Base-by-base conservation (phyloP, 305 asterid species). In the Galium porrigens region DNA sequence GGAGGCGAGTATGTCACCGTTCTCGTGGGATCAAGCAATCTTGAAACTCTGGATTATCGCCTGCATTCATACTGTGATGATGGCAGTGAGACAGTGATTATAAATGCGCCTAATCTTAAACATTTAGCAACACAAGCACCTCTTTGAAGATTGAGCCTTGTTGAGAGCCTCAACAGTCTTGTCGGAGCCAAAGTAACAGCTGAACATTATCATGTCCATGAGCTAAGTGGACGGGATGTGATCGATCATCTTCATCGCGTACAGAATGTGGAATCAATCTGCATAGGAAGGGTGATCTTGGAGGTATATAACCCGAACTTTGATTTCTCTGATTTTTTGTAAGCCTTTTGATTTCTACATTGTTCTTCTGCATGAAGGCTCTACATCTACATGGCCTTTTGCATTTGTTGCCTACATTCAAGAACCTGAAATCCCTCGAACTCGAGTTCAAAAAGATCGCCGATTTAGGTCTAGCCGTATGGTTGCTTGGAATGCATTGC, bases 101-200 rank as follows among this genome's bases (percentile, higher is more conserved):
- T 62, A 62, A 62, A 62, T 12, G 66, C 55, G 11, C 39, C 66
- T 0, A 62, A 62, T 62, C 66, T 62, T 25, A 41, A 42, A 25
- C 25, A 25, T 14, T 42, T 42, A 27, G 20, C 53, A 15, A 37
- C 5, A 7, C 18, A 41, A 10, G 52, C 53, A 1, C 36, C 18
- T 41, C 36, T 42, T 30, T n/a, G 2, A 5, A 25, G 36, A 42
- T 32, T 58, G 34, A 39, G 48, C 66, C 41, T 62, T 12, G 22
- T 62, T 12, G 37, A 42, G 8, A 62, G 4, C 9, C 22, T 44
- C 33, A 62, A 42, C n/a, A 20, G 20, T 42, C 55, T 62, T 22
- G 25, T 42, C 22, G 36, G 37, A 41, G 55, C 66, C 66, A 62
- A 62, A 22, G 22, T 62, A 42, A 41, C 34, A 11, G 22, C 12